phyloP scores from a whole-genome alignment of 2,329 filamentous ascomycete genomes.

The Colletotrichum euphorbiae region DNA sequence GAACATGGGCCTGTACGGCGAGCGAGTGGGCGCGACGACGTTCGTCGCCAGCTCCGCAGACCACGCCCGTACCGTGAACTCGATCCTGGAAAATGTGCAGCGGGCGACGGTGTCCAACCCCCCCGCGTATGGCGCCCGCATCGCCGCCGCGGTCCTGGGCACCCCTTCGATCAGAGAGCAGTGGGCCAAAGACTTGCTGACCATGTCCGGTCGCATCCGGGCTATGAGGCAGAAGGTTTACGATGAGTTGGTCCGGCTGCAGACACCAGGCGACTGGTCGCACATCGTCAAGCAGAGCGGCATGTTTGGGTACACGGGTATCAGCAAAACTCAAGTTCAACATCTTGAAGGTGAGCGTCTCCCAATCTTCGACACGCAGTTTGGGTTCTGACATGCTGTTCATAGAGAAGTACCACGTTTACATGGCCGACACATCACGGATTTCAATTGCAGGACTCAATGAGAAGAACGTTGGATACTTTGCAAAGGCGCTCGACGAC shows the following conservation, averaged over 20 bases:
- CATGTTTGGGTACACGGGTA: conserved; percentile 60
- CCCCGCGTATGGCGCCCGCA: conserved; percentile 50
- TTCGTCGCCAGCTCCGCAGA: conserved; percentile 44
- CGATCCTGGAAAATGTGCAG: conserved; percentile 48
- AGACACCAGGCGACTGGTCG: conserved; percentile 52
- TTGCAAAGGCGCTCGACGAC: conserved; percentile 43
- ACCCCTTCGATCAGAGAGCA: conserved; percentile 45
- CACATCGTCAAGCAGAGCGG: conserved; percentile 52
- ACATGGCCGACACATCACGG: conserved; percentile 53
- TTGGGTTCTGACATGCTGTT: rapidly evolving
- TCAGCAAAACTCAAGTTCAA: conserved; percentile 60
- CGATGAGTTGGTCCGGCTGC: conserved; percentile 46
- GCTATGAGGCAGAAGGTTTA: conserved; percentile 50
- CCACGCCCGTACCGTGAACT: conserved; percentile 41
- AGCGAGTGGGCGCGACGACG: conserved; percentile 48
- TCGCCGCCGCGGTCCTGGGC: conserved; percentile 49
- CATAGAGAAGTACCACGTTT: conserved; percentile 50
- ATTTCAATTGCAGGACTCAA: conserved; percentile 55
- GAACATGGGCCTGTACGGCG: conserved; percentile 63
- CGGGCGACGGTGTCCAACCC: conserved; percentile 51
- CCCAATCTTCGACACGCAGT: neutral
- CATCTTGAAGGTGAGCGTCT: conserved; percentile 46
- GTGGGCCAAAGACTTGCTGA: conserved; percentile 51
- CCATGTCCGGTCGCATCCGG: conserved; percentile 52
- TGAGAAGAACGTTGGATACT: conserved; percentile 49